Conservation (phyloP, 768 basidiomycete species). For the Hortiboletus campestris region DNA sequence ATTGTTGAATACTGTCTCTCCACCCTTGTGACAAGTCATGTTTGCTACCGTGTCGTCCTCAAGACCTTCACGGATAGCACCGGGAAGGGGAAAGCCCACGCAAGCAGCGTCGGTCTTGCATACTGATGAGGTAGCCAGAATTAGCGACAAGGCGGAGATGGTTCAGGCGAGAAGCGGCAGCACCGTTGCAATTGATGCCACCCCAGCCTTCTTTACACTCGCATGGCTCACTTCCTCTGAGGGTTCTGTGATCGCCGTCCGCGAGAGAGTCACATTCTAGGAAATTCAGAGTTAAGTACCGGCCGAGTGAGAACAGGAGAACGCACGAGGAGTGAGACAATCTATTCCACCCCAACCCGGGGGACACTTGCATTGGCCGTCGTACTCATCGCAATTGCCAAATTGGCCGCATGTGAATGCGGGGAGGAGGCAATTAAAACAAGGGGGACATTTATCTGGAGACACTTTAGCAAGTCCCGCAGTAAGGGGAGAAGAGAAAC, state of each 20-base stretch:
- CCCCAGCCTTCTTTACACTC: slow-evolving; percentile 94
- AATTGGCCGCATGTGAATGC: slow-evolving; percentile 92
- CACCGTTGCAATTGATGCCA: slow-evolving; percentile 97
- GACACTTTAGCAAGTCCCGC: neutral
- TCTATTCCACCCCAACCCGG: slow-evolving; percentile 98
- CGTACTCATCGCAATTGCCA: slow-evolving; percentile 84
- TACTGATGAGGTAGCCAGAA: slow-evolving; percentile 46
- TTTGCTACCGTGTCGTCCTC: slow-evolving; percentile 45
- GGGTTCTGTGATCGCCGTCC: slow-evolving; percentile 81
- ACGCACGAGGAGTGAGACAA: slow-evolving; percentile 87
- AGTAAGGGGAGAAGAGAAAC: neutral
- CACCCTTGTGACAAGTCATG: slow-evolving; percentile 94
- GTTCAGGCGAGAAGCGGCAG: slow-evolving; percentile 17
- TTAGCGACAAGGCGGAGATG: neutral
- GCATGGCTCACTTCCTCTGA: slow-evolving; percentile 75
- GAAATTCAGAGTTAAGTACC: neutral
- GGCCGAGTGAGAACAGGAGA: slow-evolving; percentile 1
- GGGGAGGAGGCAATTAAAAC: slow-evolving; percentile 95
- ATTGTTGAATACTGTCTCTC: slow-evolving; percentile 90
- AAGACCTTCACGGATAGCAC: slow-evolving; percentile 37
- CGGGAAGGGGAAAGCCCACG: slow-evolving; percentile 67
- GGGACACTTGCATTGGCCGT: slow-evolving; percentile 96
- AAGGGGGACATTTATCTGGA: slow-evolving; percentile 71
- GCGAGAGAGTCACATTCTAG: slow-evolving; percentile 92
- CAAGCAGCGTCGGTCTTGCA: slow-evolving; percentile 85